These are phyloP conservation scores for Jasminum sambac DNA, from an alignment of 257 asterid genomes.

Conservation along the genomic window DNA sequence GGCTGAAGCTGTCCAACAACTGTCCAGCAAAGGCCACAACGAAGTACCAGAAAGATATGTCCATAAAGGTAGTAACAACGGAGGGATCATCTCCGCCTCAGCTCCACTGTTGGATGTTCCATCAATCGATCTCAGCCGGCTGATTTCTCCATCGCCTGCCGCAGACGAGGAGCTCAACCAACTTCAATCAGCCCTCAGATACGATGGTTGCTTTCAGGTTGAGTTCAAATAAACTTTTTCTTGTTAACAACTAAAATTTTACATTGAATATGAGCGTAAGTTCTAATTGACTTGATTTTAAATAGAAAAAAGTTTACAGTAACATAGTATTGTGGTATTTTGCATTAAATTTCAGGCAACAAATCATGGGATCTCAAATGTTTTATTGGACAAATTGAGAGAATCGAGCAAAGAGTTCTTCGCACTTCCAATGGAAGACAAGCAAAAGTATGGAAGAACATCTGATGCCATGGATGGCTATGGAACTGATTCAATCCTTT, in stretches of 20 bases:
- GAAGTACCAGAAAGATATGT: conserved; percentile 20
- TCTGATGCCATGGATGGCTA: conserved; percentile 51
- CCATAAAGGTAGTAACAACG: background rate
- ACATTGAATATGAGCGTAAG: too few species aligned
- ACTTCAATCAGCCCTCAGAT: conserved; percentile 24
- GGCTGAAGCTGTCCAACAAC: conserved; percentile 5
- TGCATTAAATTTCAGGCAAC: conserved; percentile 32
- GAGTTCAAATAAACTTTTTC: too few species aligned
- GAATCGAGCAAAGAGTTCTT: conserved; percentile 42
- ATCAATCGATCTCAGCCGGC: conserved; percentile 17
- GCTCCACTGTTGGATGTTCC: conserved; percentile 22
- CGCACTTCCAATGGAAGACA: conserved; percentile 51
- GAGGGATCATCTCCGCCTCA: conserved; percentile 18
- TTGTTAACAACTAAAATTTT: too few species aligned
- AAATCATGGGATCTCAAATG: conserved; percentile 59
- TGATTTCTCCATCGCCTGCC: conserved; percentile 20
- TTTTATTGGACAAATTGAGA: conserved; percentile 36
- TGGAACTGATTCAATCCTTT: conserved; percentile 55
- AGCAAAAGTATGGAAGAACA: conserved; percentile 41
- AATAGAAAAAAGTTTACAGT: too few species aligned
- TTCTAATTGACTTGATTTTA: too few species aligned
- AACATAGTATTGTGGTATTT: background rate
- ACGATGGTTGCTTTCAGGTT: conserved; percentile 32
- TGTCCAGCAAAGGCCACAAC: conserved; percentile 12
- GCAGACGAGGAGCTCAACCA: conserved; percentile 21